Percentiles rank a stretch among this genome's conserved stretches.
These are phyloP conservation scores for Tricholoma saponaceum DNA, from an alignment of 768 basidiomycete species.

Conservation along the genomic window DNA sequence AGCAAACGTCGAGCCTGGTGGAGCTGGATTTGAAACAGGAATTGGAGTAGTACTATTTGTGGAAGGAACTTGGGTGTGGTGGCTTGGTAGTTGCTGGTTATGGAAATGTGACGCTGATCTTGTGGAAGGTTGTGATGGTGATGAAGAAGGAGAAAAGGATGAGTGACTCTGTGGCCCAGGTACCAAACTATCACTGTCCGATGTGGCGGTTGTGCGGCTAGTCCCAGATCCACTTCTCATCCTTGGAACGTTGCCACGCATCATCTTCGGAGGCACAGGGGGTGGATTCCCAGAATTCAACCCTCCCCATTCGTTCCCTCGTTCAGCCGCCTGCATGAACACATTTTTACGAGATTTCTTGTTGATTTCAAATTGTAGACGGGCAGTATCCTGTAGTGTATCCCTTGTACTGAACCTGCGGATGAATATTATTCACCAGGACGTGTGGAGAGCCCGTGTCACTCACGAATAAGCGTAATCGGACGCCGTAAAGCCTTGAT, in stretches of 20 bases:
- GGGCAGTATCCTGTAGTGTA: slow-evolving; percentile 76
- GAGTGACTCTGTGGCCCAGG: slow-evolving; percentile 44
- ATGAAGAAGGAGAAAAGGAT: slow-evolving; percentile 57
- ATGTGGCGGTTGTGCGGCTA: slow-evolving; percentile 71
- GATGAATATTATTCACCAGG: slow-evolving; percentile 5
- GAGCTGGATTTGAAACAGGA: slow-evolving; percentile 28
- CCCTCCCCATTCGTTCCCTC: slow-evolving; percentile 59
- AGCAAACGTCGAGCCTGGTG: slow-evolving; percentile 31
- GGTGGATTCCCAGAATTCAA: slow-evolving; percentile 37
- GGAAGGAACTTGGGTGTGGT: slow-evolving; percentile 26
- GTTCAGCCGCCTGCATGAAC: slow-evolving; percentile 67
- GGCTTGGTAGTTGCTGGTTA: slow-evolving; percentile 21
- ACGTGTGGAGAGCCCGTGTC: neutral
- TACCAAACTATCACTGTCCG: slow-evolving; percentile 54
- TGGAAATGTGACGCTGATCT: slow-evolving; percentile 42
- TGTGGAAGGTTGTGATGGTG: slow-evolving; percentile 51
- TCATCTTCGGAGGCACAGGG: slow-evolving; percentile 14
- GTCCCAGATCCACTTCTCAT: slow-evolving; percentile 81
- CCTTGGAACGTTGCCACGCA: slow-evolving; percentile 29
- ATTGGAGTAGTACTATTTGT: slow-evolving; percentile 25
- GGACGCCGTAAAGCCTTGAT: slow-evolving; percentile 85
- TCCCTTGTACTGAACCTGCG: slow-evolving; percentile 68
- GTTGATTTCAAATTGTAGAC: slow-evolving; percentile 73
- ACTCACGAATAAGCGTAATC: slow-evolving; percentile 91
- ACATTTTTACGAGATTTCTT: slow-evolving; percentile 70